These are phyloP conservation scores for Nidularia pulvinata DNA, from an alignment of 768 basidiomycete genomes.

Conservation along the genomic window DNA sequence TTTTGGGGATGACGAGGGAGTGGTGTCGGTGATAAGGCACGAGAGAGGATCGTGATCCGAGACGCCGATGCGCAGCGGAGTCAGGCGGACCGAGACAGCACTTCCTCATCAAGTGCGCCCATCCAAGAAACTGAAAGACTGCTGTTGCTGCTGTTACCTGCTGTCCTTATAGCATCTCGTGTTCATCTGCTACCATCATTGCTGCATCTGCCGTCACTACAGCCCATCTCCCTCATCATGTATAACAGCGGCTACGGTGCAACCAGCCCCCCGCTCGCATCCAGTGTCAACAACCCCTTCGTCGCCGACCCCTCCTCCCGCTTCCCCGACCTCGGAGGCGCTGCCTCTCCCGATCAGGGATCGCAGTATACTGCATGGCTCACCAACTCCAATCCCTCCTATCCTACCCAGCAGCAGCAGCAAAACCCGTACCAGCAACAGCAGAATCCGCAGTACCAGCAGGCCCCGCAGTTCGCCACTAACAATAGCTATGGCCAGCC, in stretches of 20 bases:
- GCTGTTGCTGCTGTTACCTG: no score
- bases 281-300: constrained; percentile 64
- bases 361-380: constrained; percentile 41
- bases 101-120: no score
- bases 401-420: constrained; percentile 38
- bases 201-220: constrained; percentile 4
- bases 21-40: no score
- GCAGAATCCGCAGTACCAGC: constrained; percentile 15
- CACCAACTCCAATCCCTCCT: constrained; percentile 17
- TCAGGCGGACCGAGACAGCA: no score
- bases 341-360: constrained; percentile 11
- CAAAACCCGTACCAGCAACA: constrained; percentile 30
- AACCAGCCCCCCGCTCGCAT: constrained; percentile 29
- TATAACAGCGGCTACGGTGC: constrained; percentile 40
- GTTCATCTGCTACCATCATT: no score
- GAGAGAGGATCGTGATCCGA: no score
- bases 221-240: constrained; percentile 20
- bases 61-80: no score
- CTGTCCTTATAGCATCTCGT: no score
- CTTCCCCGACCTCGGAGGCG: constrained; percentile 60
- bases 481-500: constrained; percentile 16
- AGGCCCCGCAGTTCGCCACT: constrained; percentile 1
- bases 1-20: no score
- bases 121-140: no score
- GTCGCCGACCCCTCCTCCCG: constrained; percentile 52